Percentiles rank a stretch among this genome's conserved stretches.
Conservation (phyloP, 129 eudicot species). For the Lactuca saligna region DNA sequence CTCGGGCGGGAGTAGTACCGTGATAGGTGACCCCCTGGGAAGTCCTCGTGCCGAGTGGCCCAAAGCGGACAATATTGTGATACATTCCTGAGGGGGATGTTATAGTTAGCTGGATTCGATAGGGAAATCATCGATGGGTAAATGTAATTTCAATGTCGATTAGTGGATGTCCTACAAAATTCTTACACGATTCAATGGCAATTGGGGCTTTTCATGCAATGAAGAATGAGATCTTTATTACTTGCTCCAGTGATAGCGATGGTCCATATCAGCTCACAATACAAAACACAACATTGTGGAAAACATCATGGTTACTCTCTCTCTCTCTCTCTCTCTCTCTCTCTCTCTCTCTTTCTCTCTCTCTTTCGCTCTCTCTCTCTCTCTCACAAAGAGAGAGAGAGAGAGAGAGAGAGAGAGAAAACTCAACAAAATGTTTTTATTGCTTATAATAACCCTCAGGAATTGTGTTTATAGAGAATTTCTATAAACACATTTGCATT, state of each 20-base stretch:
- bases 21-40: too few relatives aligned
- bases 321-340: not conserved
- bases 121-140: constrained; percentile 78
- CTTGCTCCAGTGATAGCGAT: constrained; percentile 66
- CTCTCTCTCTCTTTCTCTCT: not conserved
- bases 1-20: too few relatives aligned
- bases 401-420: too few relatives aligned
- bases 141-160: constrained; percentile 71
- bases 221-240: constrained; percentile 56
- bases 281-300: constrained; percentile 72
- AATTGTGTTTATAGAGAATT: constrained; percentile 50
- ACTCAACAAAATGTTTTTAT: not conserved
- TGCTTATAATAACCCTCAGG: constrained; percentile 2
- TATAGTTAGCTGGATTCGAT: constrained; percentile 76
- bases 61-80: too few relatives aligned
- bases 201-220: constrained; percentile 89
- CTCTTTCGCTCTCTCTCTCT: too few relatives aligned
- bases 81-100: too few relatives aligned
- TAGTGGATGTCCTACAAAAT: constrained; percentile 44
- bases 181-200: constrained; percentile 56
- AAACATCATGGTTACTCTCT: constrained; percentile 38
- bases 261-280: constrained; percentile 55
- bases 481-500: constrained; percentile 66
- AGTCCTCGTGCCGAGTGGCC: too few relatives aligned
- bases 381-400: not conserved